Evolutionary conservation across 805 yeast genomes (phyloP).

Genomic region (Wickerhamiella allomyrinae): DNA sequence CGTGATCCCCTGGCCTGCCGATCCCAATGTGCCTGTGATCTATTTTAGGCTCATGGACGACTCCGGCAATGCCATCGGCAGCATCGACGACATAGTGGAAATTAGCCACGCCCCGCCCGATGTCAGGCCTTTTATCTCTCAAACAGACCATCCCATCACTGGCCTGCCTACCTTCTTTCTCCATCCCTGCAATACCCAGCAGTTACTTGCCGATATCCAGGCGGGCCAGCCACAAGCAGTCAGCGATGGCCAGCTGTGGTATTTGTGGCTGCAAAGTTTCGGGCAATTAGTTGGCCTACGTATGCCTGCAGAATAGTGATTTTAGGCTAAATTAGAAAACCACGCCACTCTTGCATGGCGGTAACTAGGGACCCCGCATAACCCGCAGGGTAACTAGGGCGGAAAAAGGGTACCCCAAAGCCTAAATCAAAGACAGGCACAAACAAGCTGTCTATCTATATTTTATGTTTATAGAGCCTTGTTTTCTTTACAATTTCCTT

Average conservation of each 20-base stretch:
- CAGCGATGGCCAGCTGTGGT: too few species aligned
- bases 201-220: conserved; percentile 18
- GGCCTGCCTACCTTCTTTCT: conserved; percentile 22
- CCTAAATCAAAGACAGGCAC: too few species aligned
- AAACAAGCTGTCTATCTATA: too few species aligned
- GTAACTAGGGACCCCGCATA: too few species aligned
- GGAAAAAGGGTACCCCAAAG: too few species aligned
- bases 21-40: conserved; percentile 21
- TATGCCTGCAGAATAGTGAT: too few species aligned
- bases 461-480: too few species aligned
- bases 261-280: conserved; percentile 21
- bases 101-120: conserved; percentile 2
- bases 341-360: too few species aligned
- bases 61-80: conserved; percentile 7
- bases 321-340: too few species aligned
- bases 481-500: too few species aligned
- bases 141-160: conserved; percentile 21
- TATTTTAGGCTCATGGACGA: conserved; percentile 15
- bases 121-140: conserved; percentile 7
- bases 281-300: conserved; percentile 23
- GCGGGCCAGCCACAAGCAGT: background rate
- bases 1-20: conserved; percentile 20
- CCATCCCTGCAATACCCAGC: conserved; percentile 31
- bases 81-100: conserved; percentile 7
- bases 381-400: too few species aligned